Evolutionary conservation across 805 yeast genomes (phyloP), one percentile per base, ranked within the genome.

Genomic region (Candida incommunis): DNA sequence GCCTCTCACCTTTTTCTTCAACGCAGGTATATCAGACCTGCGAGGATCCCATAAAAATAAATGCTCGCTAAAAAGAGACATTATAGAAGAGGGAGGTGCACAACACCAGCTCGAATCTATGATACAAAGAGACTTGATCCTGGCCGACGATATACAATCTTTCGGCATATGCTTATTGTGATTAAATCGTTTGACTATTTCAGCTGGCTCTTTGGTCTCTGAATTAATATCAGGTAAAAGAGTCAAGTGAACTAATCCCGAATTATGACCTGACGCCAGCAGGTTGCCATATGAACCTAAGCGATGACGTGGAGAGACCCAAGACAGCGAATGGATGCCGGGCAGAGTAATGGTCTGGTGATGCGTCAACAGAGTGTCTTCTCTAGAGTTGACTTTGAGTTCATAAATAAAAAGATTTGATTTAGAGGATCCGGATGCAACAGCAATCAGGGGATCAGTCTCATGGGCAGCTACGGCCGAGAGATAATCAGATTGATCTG

Each of bases 11-110:
- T 67, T 69, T 27, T 75, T 67, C 44, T 76, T 75, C 42, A 75
- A 59, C 9, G 75, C 59, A 2, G 94, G 94, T 20, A 64, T 54
- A 56, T 78, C 70, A 42, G 78, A 68, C 56, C 80, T 65, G 51
- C 78, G 60, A 47, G 72, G 58, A 52, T 87, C 87, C 90, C 95
- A 87, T 43, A 80, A 62, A 57, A 83, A 87, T 13, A 88, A 51
- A 46, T 80, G 75, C 48, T 81, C 80, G 46, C 77, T 77, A 57
- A 81, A 83, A 4, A 78, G 58, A 0, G 94, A 68, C 23, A 82
- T 61, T 45, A 86, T 60, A 2, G 75, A 67, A 21, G 74, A 67
- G 23, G 61, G 54, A 0, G 65, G 55, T 11, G 66, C 61, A 41
- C 72, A 68, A 2, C 66, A 51, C 77, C 78, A 74, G n/a, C 53